Base-by-base conservation (phyloP, 176 grass and related monocot genomes). In the Hyparrhenia diplandra region DNA sequence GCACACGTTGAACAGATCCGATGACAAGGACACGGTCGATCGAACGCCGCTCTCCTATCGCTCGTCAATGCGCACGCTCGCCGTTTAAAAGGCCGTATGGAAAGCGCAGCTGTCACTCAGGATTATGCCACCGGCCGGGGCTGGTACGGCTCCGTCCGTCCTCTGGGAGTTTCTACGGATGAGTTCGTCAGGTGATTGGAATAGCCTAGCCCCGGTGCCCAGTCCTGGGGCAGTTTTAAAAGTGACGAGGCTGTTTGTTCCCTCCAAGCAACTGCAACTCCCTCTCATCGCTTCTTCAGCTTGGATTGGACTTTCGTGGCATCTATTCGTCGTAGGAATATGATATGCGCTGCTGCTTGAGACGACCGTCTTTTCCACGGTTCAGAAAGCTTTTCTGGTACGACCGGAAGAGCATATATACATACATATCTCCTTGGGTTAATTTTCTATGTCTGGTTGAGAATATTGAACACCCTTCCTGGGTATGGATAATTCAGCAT, bases 241-340 rank as follows among this genome's bases (percentile, higher is more conserved):
- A 84, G n/a, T 27, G 69, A 69, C 62, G 13, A 35, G 28, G 34
- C 39, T 81, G 42, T 41, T 75, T 81, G 64, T 69, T 89, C 82
- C 77, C 77, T 85, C 76, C 82, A 89, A 85, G 87, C 87, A 85
- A 89, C 80, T 13, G 42, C 42, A 45, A 46, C 45, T 17, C 45
- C 14, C 3, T 17, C 45, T n/a, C 45, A 47, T 47, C 45, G 14
- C 45, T 49, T 49, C 45, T 49, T 49, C 1, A 49, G 45, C 45
- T n/a, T n/a, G n/a, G n/a, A n/a, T 49, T 43, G 42, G 87, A 85
- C 87, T 80, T 89, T 74, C 32, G 21, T 11, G 85, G 42, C 85
- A 77, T 65, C 42, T 83, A 5, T 71, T 47, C 64, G 71, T 57
- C 20, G 20, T 57, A 57, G 21, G n/a, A n/a, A n/a, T n/a, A n/a